A percentile compares a stretch with the other conserved stretches of the same genome.
These are phyloP conservation scores for Talaromyces liani DNA, from an alignment of 495 filamentous ascomycete species.

Conservation along the genomic window DNA sequence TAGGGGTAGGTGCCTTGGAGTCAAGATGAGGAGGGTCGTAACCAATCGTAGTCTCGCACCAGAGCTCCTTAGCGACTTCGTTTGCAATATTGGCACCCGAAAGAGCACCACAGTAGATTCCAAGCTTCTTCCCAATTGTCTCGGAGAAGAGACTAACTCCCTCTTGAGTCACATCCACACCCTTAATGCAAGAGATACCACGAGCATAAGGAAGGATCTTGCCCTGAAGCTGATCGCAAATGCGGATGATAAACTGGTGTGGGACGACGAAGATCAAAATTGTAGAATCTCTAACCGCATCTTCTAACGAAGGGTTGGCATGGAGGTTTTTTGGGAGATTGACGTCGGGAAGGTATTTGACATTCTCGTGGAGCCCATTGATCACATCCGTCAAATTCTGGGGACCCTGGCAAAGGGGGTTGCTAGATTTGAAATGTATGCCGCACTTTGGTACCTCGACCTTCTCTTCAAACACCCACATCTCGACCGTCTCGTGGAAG, in stretches of 20 bases:
- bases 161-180: constrained; percentile 78
- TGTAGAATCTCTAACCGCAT: constrained; percentile 72
- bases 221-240: constrained; percentile 78
- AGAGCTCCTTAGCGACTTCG: constrained; percentile 92
- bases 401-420: constrained; percentile 48
- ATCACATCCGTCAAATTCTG: constrained; percentile 87
- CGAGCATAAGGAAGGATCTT: constrained; percentile 87
- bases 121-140: constrained; percentile 78
- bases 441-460: constrained; percentile 62
- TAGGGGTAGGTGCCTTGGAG: constrained; percentile 62
- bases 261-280: constrained; percentile 96
- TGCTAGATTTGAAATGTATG: constrained; percentile 49
- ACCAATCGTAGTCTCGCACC: constrained; percentile 92
- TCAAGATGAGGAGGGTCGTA: constrained; percentile 89
- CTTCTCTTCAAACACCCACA: constrained; percentile 96
- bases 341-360: constrained; percentile 91
- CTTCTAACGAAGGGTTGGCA: constrained; percentile 79
- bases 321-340: constrained; percentile 76
- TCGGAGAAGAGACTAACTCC: constrained; percentile 89
- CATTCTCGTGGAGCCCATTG: constrained; percentile 90
- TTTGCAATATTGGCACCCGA: constrained; percentile 95
- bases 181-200: constrained; percentile 97
- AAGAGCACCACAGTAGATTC: constrained; percentile 95
- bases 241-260: constrained; percentile 91
- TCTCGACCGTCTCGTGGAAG: constrained; percentile 85